phyloP scores from a whole-genome alignment of 1,284 basidiomycete genomes.

The Moesziomyces sp. region DNA sequence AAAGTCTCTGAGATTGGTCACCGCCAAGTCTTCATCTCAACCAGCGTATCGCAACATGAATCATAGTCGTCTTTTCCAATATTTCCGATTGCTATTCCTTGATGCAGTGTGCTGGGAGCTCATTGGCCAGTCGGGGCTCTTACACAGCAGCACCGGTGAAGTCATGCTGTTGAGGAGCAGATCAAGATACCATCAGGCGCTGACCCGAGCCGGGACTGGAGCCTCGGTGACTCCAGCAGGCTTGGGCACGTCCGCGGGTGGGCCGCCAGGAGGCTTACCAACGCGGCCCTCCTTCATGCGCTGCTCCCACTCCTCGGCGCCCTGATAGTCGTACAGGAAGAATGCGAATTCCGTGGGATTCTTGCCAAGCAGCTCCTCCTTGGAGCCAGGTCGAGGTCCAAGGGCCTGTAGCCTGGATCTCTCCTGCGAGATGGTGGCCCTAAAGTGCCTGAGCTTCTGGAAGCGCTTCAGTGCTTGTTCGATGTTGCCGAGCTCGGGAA shows the following conservation, averaged over 20 bases:
- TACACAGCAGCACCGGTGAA: no score
- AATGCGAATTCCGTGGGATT: slow-evolving; percentile 47
- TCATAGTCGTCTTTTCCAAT: no score
- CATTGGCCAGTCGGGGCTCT: no score
- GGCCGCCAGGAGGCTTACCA: background rate
- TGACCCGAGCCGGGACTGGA: slow-evolving; percentile 68
- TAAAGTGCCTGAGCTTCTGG: slow-evolving; percentile 50
- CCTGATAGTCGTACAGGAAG: slow-evolving; percentile 59
- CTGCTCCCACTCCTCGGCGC: slow-evolving; percentile 56
- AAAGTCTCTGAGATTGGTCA: no score
- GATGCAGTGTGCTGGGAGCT: no score
- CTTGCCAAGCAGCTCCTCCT: slow-evolving; percentile 23
- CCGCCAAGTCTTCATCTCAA: no score
- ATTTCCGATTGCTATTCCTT: no score
- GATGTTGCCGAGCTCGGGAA: slow-evolving; percentile 11
- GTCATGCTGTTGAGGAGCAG: no score
- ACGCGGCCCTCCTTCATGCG: slow-evolving; percentile 74
- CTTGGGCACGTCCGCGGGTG: slow-evolving; percentile 1
- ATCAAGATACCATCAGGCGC: background rate
- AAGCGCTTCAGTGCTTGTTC: slow-evolving; percentile 39
- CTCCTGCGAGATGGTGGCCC: slow-evolving; percentile 57
- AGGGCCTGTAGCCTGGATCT: slow-evolving; percentile 52
- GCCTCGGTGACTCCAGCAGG: slow-evolving; percentile 69
- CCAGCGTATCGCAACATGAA: no score
- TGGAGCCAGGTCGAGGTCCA: slow-evolving; percentile 18